Conservation (phyloP, 73 alveolate species). For the Paramecium octaurelia region DNA sequence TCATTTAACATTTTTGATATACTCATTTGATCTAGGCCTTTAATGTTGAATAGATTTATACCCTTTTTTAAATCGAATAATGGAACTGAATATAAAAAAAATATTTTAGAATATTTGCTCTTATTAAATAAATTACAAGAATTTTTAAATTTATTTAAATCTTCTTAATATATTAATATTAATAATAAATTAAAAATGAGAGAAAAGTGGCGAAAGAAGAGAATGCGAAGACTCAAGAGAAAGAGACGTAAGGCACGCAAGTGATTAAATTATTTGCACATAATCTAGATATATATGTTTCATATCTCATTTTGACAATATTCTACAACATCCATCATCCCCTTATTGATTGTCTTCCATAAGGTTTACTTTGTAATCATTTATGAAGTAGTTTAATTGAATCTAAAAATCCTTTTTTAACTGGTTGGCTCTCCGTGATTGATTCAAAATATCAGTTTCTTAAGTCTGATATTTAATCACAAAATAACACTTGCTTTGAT, state of each 20-base stretch:
- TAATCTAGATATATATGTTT: background rate
- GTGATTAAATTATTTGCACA: conserved; percentile 39
- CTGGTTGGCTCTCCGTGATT: background rate
- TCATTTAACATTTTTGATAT: too few relatives aligned
- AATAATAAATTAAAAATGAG: conserved; percentile 47
- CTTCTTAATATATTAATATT: background rate
- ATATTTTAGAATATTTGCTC: background rate
- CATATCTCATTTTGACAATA: background rate
- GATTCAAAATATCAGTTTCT: background rate
- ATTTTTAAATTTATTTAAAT: background rate
- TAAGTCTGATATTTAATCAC: background rate
- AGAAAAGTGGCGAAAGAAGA: conserved; percentile 69
- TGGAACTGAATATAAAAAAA: background rate
- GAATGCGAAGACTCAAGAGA: conserved; percentile 68
- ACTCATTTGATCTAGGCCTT: too few relatives aligned
- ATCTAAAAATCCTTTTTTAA: background rate
- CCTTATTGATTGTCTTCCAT: background rate
- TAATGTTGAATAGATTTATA: too few relatives aligned
- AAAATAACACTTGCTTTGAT: background rate
- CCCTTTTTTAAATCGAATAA: background rate
- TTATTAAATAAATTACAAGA: background rate
- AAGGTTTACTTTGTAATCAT: background rate
- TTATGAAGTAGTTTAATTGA: background rate
- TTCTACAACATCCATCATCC: background rate
- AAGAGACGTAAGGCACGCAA: conserved; percentile 64